Conservation (phyloP, 441 rosid species). For the Gossypium laxum region DNA sequence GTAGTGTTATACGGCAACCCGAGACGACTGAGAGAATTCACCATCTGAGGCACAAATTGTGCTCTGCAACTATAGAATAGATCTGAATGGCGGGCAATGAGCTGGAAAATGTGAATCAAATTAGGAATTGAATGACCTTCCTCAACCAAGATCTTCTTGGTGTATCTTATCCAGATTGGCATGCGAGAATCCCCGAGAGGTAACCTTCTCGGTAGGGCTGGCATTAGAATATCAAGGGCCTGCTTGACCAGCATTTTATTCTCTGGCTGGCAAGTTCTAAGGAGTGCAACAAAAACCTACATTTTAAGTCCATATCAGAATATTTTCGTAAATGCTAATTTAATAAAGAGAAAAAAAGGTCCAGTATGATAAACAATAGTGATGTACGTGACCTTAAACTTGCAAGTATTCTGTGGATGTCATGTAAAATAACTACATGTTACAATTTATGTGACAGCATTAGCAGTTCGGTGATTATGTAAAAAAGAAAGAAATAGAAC, state of each 20-base stretch:
- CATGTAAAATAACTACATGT: not conserved
- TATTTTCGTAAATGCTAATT: not conserved
- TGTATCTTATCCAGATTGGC: conserved; percentile 98
- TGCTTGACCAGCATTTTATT: conserved; percentile 94
- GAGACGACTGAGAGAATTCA: conserved; percentile 93
- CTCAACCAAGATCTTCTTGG: conserved; percentile 92
- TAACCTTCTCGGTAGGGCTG: conserved; percentile 88
- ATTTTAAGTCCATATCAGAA: conserved; percentile 20
- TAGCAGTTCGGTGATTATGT: not conserved
- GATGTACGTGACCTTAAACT: not conserved
- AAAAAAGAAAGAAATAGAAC: not conserved
- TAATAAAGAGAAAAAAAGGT: not conserved
- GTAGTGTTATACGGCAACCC: conserved; percentile 92
- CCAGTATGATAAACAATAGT: not conserved
- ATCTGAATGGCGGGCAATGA: conserved; percentile 89
- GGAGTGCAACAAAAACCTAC: conserved; percentile 98
- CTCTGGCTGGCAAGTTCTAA: conserved; percentile 93
- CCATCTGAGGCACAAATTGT: conserved; percentile 99
- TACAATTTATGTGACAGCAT: conserved; percentile 1
- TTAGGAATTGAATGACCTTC: conserved; percentile 94
- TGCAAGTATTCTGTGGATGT: conserved; percentile 1
- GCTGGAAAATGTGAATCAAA: conserved; percentile 95
- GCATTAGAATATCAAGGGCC: conserved; percentile 97
- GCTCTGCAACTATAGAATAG: conserved; percentile 95
- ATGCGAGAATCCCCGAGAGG: conserved; percentile 92